Conservation (phyloP, 352 stramenopile genomes). For the Aphanomyces invadans region DNA sequence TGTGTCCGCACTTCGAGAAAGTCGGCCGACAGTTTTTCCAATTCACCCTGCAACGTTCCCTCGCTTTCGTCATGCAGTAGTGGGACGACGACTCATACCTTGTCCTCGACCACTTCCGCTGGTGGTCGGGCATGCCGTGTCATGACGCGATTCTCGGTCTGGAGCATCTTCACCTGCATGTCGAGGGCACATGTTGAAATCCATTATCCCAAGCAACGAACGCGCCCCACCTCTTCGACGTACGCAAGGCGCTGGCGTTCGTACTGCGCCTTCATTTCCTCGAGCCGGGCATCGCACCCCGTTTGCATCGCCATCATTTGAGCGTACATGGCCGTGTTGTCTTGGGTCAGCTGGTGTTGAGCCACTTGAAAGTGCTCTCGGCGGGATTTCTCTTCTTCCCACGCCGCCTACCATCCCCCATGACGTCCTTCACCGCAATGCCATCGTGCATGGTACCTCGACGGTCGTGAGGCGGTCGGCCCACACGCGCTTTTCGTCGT, state of each 20-base stretch:
- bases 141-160: constrained; percentile 21
- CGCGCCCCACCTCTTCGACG: constrained; percentile 65
- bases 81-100: not conserved
- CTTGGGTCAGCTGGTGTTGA: constrained; percentile 73
- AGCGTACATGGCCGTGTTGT: constrained; percentile 79
- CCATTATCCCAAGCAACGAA: too few relatives aligned
- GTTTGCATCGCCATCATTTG: constrained; percentile 82
- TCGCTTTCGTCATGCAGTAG: too few relatives aligned
- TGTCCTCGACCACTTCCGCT: not conserved
- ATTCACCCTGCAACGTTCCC: constrained; percentile 7
- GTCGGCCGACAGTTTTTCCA: constrained; percentile 68
- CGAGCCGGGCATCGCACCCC: constrained; percentile 72
- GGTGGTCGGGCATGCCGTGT: not conserved
- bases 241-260: constrained; percentile 68
- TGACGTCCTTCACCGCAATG: too few relatives aligned
- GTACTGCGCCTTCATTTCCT: constrained; percentile 57
- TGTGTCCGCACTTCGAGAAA: constrained; percentile 52
- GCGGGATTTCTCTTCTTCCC: constrained; percentile 69
- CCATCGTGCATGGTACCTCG: constrained; percentile 31
- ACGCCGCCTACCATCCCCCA: constrained; percentile 20
- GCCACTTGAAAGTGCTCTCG: constrained; percentile 83
- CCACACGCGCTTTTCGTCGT: constrained; percentile 64
- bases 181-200: not conserved
- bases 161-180: constrained; percentile 22
- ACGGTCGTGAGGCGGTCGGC: constrained; percentile 55